Evolutionary conservation across 2,329 filamentous ascomycete genomes (phyloP), one percentile per base, ranked within the genome.

Genomic region (Aspergillus melleus): DNA sequence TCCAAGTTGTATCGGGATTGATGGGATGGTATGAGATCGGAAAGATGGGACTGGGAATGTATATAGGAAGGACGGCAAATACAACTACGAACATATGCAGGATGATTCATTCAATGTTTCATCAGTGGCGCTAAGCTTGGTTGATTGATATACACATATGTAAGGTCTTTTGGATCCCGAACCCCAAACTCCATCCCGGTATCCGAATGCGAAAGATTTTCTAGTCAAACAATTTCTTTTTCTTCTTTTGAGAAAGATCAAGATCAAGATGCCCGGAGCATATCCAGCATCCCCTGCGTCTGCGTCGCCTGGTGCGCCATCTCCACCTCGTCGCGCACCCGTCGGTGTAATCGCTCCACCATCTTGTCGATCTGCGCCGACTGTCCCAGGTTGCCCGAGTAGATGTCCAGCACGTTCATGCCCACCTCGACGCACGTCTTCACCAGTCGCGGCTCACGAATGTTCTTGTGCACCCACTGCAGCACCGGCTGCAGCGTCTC

Each of bases 281-380:
- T 89, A 68, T 94, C 91, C 64, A 98, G 78, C 93, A 98, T 97
- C 2, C 94, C 95, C 66, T 85, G 85, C 11, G 91, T 93, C 77
- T 90, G 87, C 67, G 86, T 88, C 2, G 94, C 93, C 71, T 90
- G 84, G 77, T 96, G 90, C 22, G 92, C 91, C 70, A 89, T 87
- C 75, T 96, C 91, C 11, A 93, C 89, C 74, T 95, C 91, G 46
- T 85, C 80, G 63, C 86, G 84, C 20, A 98, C 94, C 44, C 88
- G 82, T 50, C 83, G 80, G 72, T 90, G 87, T 64, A 97, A 80
- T 52, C 81, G 82, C 67, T 86, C 83, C 69, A 98, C 87, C 52
- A 88, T 83, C 53, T 82, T 82, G 62, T 91, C 88, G 58, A 98
- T 84, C 73, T 90, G 87, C 6, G 85, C 82, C 39, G 89, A 92